Percentiles rank a stretch among this genome's conserved stretches.
These are phyloP conservation scores for Eucalyptus brandiana DNA, from an alignment of 345 rosid species.

Conservation along the genomic window DNA sequence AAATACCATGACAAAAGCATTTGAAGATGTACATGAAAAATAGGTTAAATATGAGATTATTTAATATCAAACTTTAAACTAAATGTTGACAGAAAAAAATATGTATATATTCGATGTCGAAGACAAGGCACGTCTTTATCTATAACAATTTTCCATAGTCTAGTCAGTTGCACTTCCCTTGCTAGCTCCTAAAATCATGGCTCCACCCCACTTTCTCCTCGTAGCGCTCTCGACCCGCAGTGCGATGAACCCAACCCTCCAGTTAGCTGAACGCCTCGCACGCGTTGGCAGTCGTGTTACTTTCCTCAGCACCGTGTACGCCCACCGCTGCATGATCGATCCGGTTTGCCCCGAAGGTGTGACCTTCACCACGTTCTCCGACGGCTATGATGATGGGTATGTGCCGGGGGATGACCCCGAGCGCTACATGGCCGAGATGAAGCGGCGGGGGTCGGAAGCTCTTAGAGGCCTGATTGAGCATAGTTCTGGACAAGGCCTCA, in stretches of 20 bases:
- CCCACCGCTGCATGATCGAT: conserved; percentile 28
- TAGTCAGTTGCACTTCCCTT: background rate
- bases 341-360: conserved; percentile 5
- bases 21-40: too few relatives aligned
- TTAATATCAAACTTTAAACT: too few relatives aligned
- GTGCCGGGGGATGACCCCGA: background rate
- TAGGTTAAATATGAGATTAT: too few relatives aligned
- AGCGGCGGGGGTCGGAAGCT: background rate
- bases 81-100: background rate
- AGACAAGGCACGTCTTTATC: background rate
- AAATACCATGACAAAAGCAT: background rate
- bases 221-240: conserved; percentile 39
- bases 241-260: conserved; percentile 48
- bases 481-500: too few relatives aligned
- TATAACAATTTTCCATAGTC: background rate
- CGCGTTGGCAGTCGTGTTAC: conserved; percentile 38
- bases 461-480: too few relatives aligned
- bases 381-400: conserved; percentile 46
- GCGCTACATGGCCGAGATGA: background rate
- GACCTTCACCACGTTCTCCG: conserved; percentile 27
- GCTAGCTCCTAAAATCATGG: background rate
- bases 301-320: conserved; percentile 20
- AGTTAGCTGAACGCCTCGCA: conserved; percentile 44
- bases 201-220: conserved; percentile 21
- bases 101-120: background rate